Evolutionary conservation across 352 stramenopile species (phyloP).

Genomic region (Pythium sp.): DNA sequence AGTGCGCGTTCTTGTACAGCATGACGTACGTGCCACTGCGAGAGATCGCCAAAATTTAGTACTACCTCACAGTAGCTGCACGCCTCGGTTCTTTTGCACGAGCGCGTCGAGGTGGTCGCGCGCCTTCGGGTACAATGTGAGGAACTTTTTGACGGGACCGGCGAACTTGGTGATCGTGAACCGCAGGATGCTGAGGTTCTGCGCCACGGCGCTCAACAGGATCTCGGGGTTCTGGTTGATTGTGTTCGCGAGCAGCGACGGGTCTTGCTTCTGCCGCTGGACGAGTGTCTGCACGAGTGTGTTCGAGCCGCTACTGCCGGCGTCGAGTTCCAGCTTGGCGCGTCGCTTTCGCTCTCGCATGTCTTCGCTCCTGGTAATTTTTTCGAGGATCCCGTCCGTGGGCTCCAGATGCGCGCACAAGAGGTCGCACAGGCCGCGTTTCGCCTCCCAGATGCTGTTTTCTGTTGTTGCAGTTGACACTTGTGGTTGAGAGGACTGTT

Average conservation of each 20-base stretch:
- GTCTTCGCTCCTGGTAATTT: slow-evolving; percentile 40
- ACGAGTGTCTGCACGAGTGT: slow-evolving; percentile 53
- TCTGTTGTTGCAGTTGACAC: not conserved
- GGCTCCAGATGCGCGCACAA: slow-evolving; percentile 42
- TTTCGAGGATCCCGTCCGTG: slow-evolving; percentile 42
- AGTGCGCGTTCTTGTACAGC: not conserved
- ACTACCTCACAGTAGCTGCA: slow-evolving; percentile 68
- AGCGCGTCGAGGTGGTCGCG: slow-evolving; percentile 55
- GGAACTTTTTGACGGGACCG: slow-evolving; percentile 58
- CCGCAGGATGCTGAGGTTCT: slow-evolving; percentile 67
- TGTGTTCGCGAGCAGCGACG: slow-evolving; percentile 48
- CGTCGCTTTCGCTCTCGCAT: slow-evolving; percentile 24
- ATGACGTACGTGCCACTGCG: not conserved
- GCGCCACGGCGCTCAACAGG: slow-evolving; percentile 49
- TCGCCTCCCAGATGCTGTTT: slow-evolving; percentile 18
- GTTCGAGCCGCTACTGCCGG: slow-evolving; percentile 17
- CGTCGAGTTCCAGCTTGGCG: slow-evolving; percentile 20
- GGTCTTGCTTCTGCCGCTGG: slow-evolving; percentile 45
- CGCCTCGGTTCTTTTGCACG: slow-evolving; percentile 43
- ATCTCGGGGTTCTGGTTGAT: slow-evolving; percentile 70
- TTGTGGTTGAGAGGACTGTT: not conserved
- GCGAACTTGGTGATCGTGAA: slow-evolving; percentile 73
- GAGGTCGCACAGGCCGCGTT: slow-evolving; percentile 36
- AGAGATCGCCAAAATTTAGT: not conserved
- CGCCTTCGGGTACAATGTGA: slow-evolving; percentile 53